Evolutionary conservation across 352 stramenopile genomes (phyloP).

Genomic region (Phytopythium aichiense): DNA sequence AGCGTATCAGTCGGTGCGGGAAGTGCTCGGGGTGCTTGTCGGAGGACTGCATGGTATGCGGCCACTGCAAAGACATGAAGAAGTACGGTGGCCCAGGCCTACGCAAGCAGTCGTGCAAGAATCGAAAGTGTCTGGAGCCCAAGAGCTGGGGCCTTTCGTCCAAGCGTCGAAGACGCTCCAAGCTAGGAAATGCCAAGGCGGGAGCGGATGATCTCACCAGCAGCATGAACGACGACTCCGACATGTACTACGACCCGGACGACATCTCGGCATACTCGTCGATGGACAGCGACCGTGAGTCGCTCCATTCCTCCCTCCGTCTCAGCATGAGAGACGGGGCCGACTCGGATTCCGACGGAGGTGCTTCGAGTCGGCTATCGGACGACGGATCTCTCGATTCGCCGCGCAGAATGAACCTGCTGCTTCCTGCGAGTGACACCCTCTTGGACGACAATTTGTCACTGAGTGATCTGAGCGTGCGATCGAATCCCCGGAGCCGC

Average conservation of each 20-base stretch:
- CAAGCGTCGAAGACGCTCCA: constrained; percentile 36
- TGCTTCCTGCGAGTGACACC: constrained; percentile 31
- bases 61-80: constrained; percentile 88
- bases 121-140: constrained; percentile 77
- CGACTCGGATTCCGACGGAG: constrained; percentile 22
- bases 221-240: constrained; percentile 31
- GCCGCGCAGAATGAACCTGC: constrained; percentile 26
- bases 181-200: constrained; percentile 16
- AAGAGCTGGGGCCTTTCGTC: constrained; percentile 47
- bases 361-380: constrained; percentile 25
- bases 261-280: constrained; percentile 42
- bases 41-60: constrained; percentile 84
- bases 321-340: constrained; percentile 15
- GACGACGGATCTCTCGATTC: constrained; percentile 23
- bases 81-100: constrained; percentile 85
- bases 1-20: constrained; percentile 74
- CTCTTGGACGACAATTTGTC: constrained; percentile 31
- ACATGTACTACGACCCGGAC: constrained; percentile 27
- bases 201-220: constrained; percentile 15
- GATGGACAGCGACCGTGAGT: constrained; percentile 53
- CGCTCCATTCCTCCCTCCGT: constrained; percentile 22
- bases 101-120: constrained; percentile 87
- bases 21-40: constrained; percentile 73
- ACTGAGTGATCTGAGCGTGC: constrained; percentile 27
- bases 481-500: constrained; percentile 38